Percentiles rank a stretch among this genome's conserved stretches.
phyloP scores from a whole-genome alignment of 257 asterid genomes.

The Solanum piurae region DNA sequence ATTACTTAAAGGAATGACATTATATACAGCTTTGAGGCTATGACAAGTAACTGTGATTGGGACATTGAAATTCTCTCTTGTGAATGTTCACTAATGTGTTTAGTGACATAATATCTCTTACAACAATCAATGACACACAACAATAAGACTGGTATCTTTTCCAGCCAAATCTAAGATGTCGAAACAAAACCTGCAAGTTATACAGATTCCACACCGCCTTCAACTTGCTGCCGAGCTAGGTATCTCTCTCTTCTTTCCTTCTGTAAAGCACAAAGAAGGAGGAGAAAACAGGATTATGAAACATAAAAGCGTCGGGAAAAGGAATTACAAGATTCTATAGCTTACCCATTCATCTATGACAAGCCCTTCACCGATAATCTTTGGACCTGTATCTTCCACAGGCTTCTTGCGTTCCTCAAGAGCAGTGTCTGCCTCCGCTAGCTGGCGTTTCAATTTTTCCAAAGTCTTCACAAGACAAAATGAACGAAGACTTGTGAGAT shows the following conservation, averaged over 20 bases:
- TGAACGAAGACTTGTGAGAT: background rate
- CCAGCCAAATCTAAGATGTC: background rate
- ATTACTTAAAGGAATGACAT: background rate
- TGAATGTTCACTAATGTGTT: background rate
- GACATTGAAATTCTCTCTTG: background rate
- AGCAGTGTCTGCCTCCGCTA: slow-evolving; percentile 88
- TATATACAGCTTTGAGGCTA: background rate
- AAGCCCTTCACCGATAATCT: slow-evolving; percentile 82
- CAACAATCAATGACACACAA: background rate
- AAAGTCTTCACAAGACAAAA: slow-evolving; percentile 40
- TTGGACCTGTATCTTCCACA: slow-evolving; percentile 59
- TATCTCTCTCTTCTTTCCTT: slow-evolving; percentile 97
- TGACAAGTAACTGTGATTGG: background rate
- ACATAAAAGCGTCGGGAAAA: background rate
- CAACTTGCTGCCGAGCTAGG: slow-evolving; percentile 83
- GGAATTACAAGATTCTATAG: background rate
- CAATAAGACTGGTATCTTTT: background rate
- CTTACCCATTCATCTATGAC: slow-evolving; percentile 93
- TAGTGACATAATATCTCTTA: background rate
- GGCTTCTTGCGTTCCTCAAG: slow-evolving; percentile 79
- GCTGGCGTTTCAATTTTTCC: slow-evolving; percentile 59
- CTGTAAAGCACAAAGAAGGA: slow-evolving; percentile 18
- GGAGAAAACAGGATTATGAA: background rate
- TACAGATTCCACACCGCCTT: slow-evolving; percentile 61
- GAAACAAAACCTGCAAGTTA: slow-evolving; percentile 4